phyloP scores from a whole-genome alignment of 2,329 filamentous ascomycete genomes.

The Alternaria brassicae region DNA sequence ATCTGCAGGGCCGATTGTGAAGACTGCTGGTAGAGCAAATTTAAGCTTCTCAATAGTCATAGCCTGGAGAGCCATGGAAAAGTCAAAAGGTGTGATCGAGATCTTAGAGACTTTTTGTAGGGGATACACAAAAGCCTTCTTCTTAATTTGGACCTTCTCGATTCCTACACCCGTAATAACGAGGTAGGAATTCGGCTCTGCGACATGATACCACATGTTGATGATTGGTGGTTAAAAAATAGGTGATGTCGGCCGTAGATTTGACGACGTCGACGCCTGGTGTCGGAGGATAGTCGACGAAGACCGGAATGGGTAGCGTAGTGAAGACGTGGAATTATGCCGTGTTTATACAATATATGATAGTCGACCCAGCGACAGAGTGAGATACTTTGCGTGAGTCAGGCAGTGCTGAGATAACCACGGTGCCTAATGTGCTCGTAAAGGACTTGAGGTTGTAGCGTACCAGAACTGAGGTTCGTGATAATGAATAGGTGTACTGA shows the following conservation, averaged over 20 bases:
- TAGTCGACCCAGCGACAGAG: not conserved
- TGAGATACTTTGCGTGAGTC: not conserved
- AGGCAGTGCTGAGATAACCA: not conserved
- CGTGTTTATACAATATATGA: not conserved
- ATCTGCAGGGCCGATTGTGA: constrained; percentile 83
- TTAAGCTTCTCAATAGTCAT: constrained; percentile 92
- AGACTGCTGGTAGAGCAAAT: constrained; percentile 81
- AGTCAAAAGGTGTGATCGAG: constrained; percentile 78
- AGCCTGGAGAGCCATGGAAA: constrained; percentile 80
- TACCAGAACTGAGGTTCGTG: constrained; percentile 4
- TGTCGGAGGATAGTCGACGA: not conserved
- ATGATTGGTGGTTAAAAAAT: not conserved
- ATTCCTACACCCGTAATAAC: constrained; percentile 84
- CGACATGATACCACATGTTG: constrained; percentile 67
- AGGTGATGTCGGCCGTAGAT: not conserved
- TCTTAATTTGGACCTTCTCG: constrained; percentile 76
- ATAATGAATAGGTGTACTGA: not conserved
- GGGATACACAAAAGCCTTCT: constrained; percentile 62
- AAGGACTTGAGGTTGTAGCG: not conserved
- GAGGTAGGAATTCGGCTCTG: constrained; percentile 82
- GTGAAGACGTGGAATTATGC: not conserved
- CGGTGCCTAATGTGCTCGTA: not conserved
- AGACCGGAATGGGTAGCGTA: not conserved
- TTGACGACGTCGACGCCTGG: not conserved
- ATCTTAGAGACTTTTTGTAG: constrained; percentile 53